Percentiles rank a stretch among this genome's conserved stretches.
These are phyloP conservation scores for Globisporangium middletonii DNA, from an alignment of 352 stramenopile species.

Conservation along the genomic window DNA sequence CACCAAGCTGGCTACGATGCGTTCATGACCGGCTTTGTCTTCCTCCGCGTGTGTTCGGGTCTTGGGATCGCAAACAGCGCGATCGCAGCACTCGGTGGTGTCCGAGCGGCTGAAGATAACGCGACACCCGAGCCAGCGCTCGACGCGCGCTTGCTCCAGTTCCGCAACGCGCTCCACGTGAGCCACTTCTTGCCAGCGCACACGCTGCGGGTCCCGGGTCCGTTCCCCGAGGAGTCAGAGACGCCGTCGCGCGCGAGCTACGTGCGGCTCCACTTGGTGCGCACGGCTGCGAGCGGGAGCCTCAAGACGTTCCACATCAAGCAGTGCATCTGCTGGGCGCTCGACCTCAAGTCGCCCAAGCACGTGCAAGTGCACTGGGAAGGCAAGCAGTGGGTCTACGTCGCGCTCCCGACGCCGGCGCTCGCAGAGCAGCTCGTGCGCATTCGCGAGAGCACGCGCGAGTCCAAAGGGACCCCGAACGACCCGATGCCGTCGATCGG, in stretches of 20 bases:
- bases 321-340: constrained; percentile 47
- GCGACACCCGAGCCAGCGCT: not conserved
- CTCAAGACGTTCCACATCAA: constrained; percentile 76
- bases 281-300: constrained; percentile 30
- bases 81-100: constrained; percentile 24
- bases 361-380: constrained; percentile 49
- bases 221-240: constrained; percentile 28
- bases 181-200: constrained; percentile 56
- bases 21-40: constrained; percentile 76
- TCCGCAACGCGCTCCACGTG: constrained; percentile 48
- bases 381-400: constrained; percentile 38
- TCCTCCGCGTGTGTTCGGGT: constrained; percentile 54
- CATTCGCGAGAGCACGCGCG: constrained; percentile 22
- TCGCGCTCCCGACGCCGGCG: constrained; percentile 35
- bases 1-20: constrained; percentile 77
- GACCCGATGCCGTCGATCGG: constrained; percentile 62
- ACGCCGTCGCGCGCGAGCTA: constrained; percentile 51
- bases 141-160: constrained; percentile 20
- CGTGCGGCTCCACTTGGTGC: constrained; percentile 45
- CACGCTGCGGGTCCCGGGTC: constrained; percentile 35
- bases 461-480: constrained; percentile 27
- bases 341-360: constrained; percentile 39
- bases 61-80: constrained; percentile 53
- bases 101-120: not conserved
- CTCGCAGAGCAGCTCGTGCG: constrained; percentile 32